These are phyloP conservation scores for Pelargonium citronellum DNA, from an alignment of 441 rosid species.

Conservation along the genomic window DNA sequence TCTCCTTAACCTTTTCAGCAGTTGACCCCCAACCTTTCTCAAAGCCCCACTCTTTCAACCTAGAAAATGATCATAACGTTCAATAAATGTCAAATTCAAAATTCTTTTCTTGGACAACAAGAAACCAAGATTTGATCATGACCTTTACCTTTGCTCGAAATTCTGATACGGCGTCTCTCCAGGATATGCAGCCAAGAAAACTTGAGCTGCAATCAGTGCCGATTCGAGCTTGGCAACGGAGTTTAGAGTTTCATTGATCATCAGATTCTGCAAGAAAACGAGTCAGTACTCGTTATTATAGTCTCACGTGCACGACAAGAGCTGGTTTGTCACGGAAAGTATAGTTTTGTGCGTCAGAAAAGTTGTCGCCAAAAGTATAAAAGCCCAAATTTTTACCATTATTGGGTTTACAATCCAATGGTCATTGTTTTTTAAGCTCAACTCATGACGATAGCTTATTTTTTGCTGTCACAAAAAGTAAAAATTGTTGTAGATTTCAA, in stretches of 20 bases:
- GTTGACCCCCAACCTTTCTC: constrained; percentile 99
- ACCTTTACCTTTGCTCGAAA: constrained; percentile 47
- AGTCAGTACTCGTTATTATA: not conserved
- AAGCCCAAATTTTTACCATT: too few species aligned
- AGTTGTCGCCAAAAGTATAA: too few species aligned
- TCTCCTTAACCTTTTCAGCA: constrained; percentile 61
- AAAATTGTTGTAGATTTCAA: constrained; percentile 15
- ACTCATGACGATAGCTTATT: too few species aligned
- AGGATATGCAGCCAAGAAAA: constrained; percentile 62
- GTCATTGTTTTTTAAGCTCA: too few species aligned
- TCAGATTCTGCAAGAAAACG: constrained; percentile 46
- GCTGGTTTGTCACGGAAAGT: too few species aligned
- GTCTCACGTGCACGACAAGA: too few species aligned
- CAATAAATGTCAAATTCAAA: not conserved
- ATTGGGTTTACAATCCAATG: too few species aligned
- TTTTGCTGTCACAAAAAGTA: constrained; percentile 17
- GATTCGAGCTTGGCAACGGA: constrained; percentile 54
- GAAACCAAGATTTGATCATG: constrained; percentile 12
- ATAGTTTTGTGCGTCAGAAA: too few species aligned
- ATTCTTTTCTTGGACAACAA: not conserved
- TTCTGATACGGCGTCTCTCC: constrained; percentile 58
- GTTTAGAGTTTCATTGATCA: constrained; percentile 84
- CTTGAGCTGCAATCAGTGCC: constrained; percentile 72
- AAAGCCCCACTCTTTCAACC: constrained; percentile 86
- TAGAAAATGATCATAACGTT: constrained; percentile 18